A percentile compares a stretch with the other conserved stretches of the same genome.
phyloP scores from a whole-genome alignment of 23 red algal species.

The Gracilaria vermiculophylla region DNA sequence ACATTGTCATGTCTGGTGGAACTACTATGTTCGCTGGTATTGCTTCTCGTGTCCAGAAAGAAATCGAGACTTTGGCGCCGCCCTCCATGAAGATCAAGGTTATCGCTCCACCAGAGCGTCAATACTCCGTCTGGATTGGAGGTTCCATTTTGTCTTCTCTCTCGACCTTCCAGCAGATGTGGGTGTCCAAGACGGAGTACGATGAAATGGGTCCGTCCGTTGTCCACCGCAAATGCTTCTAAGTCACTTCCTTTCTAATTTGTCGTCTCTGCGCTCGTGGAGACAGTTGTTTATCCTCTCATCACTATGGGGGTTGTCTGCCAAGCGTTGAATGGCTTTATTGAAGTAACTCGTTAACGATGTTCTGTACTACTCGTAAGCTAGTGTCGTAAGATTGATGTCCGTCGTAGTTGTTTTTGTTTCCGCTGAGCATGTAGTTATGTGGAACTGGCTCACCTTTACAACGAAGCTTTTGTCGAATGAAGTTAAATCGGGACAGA shows the following conservation, averaged over 20 bases:
- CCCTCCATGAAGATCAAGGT: conserved; percentile 97
- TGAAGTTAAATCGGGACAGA: conserved; percentile 30
- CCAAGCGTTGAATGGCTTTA: conserved; percentile 11
- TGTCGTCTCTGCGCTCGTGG: neutral
- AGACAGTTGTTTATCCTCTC: conserved; percentile 12
- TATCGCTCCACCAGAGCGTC: conserved; percentile 95
- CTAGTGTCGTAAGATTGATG: conserved; percentile 8
- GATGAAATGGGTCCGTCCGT: conserved; percentile 97
- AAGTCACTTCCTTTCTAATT: conserved; percentile 28
- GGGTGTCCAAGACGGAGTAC: conserved; percentile 95
- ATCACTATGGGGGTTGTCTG: neutral
- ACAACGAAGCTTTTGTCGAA: conserved; percentile 28
- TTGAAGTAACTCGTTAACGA: conserved; percentile 34
- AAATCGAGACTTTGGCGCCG: conserved; percentile 84
- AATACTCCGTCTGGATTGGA: conserved; percentile 99
- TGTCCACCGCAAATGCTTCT: conserved; percentile 99
- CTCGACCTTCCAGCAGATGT: conserved; percentile 99
- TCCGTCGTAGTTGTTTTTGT: conserved; percentile 22
- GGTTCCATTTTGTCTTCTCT: conserved; percentile 93
- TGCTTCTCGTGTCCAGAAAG: conserved; percentile 90
- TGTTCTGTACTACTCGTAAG: conserved; percentile 33
- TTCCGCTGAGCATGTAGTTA: conserved; percentile 15
- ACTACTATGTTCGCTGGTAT: conserved; percentile 99
- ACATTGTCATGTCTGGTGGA: conserved; percentile 97
- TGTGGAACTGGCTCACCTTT: conserved; percentile 21